Evolutionary conservation across 257 asterid genomes (phyloP).

Genomic region (Prunella vulgaris): DNA sequence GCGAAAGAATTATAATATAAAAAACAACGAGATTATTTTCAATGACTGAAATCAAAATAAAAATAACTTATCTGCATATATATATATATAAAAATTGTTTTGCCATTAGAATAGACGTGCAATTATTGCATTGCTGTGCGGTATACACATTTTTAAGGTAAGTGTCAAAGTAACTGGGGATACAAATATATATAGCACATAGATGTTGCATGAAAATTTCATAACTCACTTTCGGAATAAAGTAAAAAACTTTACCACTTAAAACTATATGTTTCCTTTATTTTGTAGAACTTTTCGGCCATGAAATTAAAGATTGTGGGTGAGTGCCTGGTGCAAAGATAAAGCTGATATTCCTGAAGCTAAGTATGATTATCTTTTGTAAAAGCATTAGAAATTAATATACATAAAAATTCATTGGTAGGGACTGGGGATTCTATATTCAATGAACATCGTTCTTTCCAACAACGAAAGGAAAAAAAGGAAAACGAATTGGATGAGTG

Average conservation of each 20-base stretch:
- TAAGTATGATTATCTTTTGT: neutral
- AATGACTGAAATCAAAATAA: no score
- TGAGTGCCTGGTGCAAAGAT: neutral
- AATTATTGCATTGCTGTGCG: neutral
- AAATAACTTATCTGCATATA: no score
- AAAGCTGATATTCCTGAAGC: slow-evolving; percentile 1
- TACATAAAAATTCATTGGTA: neutral
- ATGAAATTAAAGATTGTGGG: neutral
- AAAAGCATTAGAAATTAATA: neutral
- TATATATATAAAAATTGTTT: no score
- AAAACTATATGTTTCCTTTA: neutral
- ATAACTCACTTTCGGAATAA: neutral
- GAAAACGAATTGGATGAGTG: no score
- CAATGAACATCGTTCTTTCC: no score
- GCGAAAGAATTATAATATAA: no score
- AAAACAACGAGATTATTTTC: no score
- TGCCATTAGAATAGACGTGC: no score
- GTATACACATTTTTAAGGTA: neutral
- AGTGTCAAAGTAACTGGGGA: neutral
- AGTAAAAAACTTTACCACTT: neutral
- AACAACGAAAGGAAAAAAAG: no score
- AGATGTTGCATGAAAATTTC: neutral
- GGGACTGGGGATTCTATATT: neutral
- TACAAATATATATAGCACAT: neutral
- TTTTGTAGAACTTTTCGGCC: neutral